Conservation (phyloP, 192 early-diverging fungal genomes). For the Rhizoclosmatium sp. region DNA sequence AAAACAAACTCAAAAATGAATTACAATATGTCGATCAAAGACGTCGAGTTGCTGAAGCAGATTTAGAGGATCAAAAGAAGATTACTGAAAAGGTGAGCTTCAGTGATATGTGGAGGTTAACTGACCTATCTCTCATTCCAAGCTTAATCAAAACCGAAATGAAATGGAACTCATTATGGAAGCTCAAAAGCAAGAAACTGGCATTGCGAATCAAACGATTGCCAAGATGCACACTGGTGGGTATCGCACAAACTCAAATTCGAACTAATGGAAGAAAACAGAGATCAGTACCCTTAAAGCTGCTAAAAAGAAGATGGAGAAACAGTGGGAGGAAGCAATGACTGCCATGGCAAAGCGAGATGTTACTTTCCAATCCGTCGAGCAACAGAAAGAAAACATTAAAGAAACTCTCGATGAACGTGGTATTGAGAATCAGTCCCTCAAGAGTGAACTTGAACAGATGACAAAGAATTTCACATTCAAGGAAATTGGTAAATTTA, state of each 20-base stretch:
- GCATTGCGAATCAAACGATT: conserved; percentile 50
- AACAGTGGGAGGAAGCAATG: conserved; percentile 63
- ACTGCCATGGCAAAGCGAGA: conserved; percentile 63
- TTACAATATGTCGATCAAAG: conserved; percentile 37
- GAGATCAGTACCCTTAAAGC: conserved; percentile 46
- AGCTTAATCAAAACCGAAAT: conserved; percentile 40
- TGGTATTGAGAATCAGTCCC: conserved; percentile 36
- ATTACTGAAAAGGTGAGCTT: conserved; percentile 44
- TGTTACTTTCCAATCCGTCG: conserved; percentile 48
- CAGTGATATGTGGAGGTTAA: background rate
- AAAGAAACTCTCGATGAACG: conserved; percentile 32
- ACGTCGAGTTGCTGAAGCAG: conserved; percentile 42
- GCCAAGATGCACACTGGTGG: conserved; percentile 49
- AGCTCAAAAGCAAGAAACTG: conserved; percentile 53
- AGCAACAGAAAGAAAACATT: conserved; percentile 37
- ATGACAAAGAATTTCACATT: conserved; percentile 35
- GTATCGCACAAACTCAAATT: conserved; percentile 45
- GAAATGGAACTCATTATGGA: conserved; percentile 50
- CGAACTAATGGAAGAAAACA: background rate
- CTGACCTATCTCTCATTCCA: background rate
- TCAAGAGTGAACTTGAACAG: conserved; percentile 46
- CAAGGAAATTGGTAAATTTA: conserved; percentile 48
- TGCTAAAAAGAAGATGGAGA: conserved; percentile 44
- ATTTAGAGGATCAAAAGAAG: conserved; percentile 46
- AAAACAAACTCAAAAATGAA: conserved; percentile 58